Conservation (phyloP, 495 filamentous ascomycete genomes). For the Bathelium albidoporum region DNA sequence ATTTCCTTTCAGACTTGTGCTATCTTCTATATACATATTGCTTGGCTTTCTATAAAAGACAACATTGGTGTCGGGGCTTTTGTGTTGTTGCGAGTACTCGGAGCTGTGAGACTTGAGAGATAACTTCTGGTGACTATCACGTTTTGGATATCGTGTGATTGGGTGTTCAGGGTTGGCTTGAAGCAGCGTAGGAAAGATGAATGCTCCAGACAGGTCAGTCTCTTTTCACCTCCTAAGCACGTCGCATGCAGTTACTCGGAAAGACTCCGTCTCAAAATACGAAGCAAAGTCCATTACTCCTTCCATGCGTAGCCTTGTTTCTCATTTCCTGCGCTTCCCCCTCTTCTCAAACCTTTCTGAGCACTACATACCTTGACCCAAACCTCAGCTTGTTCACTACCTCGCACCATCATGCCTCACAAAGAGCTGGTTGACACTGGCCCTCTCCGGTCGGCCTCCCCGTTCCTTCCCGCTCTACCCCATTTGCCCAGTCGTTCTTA, state of each 20-base stretch:
- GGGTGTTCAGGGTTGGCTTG: neutral
- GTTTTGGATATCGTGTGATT: neutral
- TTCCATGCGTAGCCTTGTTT: neutral
- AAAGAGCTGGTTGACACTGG: neutral
- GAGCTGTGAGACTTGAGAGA: neutral
- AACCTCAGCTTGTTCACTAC: neutral
- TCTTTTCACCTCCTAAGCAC: conserved; percentile 9
- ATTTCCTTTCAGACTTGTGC: neutral
- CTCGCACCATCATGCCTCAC: neutral
- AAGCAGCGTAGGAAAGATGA: conserved; percentile 41
- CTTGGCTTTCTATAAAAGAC: too few relatives aligned
- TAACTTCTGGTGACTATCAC: neutral
- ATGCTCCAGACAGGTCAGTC: conserved; percentile 59
- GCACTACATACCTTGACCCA: neutral
- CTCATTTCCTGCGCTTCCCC: neutral
- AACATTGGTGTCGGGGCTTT: too few relatives aligned
- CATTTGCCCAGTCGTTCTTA: neutral
- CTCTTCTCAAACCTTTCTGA: neutral
- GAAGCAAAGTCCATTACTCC: neutral
- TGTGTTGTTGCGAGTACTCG: neutral
- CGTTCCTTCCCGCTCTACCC: neutral
- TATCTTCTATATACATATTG: too few relatives aligned
- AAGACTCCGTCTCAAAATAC: too few relatives aligned
- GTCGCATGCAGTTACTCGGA: neutral
- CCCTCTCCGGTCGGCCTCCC: neutral